phyloP scores from a whole-genome alignment of 768 basidiomycete genomes.

The Psilocybe sp. region DNA sequence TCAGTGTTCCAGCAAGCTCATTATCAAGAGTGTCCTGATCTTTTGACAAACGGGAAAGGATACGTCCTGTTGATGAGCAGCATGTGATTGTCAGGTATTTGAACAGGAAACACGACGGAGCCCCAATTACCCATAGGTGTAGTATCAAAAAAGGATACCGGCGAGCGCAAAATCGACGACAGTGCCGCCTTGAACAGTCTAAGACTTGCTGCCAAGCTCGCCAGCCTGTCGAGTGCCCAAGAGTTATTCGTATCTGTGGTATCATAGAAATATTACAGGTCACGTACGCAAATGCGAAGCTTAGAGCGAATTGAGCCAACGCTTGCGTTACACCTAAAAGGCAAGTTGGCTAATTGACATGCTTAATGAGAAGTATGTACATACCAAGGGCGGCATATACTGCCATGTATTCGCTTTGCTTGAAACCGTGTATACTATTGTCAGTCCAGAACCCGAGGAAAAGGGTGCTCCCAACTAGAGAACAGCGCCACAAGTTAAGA shows the following conservation, averaged over 20 bases:
- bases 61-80: slow-evolving; percentile 48
- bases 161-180: slow-evolving; percentile 53
- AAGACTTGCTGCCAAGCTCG: slow-evolving; percentile 39
- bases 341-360: neutral
- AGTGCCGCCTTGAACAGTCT: slow-evolving; percentile 57
- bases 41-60: slow-evolving; percentile 58
- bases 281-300: slow-evolving; percentile 48
- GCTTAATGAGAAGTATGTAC: slow-evolving; percentile 26
- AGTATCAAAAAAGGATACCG: slow-evolving; percentile 70
- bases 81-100: neutral
- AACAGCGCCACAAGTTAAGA: slow-evolving; percentile 29
- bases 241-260: neutral
- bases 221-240: slow-evolving; percentile 34
- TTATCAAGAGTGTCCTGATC: slow-evolving; percentile 64
- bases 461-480: slow-evolving; percentile 57
- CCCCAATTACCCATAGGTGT: slow-evolving; percentile 61
- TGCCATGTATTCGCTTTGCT: slow-evolving; percentile 68
- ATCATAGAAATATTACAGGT: neutral
- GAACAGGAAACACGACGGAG: neutral
- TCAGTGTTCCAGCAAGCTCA: slow-evolving; percentile 43
- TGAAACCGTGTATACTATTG: slow-evolving; percentile 48
- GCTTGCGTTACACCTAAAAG: slow-evolving; percentile 46
- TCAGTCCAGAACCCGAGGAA: slow-evolving; percentile 77
- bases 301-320: slow-evolving; percentile 48
- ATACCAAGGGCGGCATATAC: slow-evolving; percentile 45